Evolutionary conservation across 345 rosid genomes (phyloP), one percentile per base, ranked within the genome.

Genomic region (Combretum micranthum): DNA sequence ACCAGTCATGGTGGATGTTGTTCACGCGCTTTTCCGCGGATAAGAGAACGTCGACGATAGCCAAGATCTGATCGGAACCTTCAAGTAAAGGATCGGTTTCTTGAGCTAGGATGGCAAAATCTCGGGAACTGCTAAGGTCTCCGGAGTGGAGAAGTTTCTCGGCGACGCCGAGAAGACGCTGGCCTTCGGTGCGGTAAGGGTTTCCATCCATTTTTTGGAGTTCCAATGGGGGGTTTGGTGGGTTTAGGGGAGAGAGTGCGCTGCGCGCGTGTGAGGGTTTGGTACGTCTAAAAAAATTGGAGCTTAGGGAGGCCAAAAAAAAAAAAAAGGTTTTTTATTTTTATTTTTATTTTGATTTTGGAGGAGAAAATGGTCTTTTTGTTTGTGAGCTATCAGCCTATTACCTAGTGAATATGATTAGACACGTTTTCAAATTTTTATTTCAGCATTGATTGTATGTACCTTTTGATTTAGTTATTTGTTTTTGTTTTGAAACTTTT

Each of bases 11-110:
- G 20, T 85, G 80, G 62, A 72, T 75, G 60, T 75, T 79, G 65
- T 75, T 73, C 46, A 87, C 59, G 53, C 84, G 86, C 50, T 82
- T 82, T 49, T 89, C 88, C 9, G 84, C 50, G 16, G 87, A 60
- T 43, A 85, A 72, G 2, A 93, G 72, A 1, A 93, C 99, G 50
- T 89, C 97, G n/a, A 71, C 79, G 19, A 87, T 74, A 17, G 99
- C 97, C 53, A 93, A 56, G 69, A 93, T 85, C 82, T 93, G 96
- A 47, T 89, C 96, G 1, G 94, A 68, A 56, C 97, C 97, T 20
- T 93, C 99, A 18, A 89, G 74, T 17, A 83, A 75, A 0, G 99
- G 96, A 42, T 87, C 96, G 2, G 94, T 67, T 57, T 89, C 99
- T 42, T 87, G 90, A 8, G 97, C 93, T 52, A 83, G 69, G 72